A percentile compares a stretch with the other conserved stretches of the same genome.
Evolutionary conservation across 345 rosid genomes (phyloP).

Genomic region (Noccaea caerulescens): DNA sequence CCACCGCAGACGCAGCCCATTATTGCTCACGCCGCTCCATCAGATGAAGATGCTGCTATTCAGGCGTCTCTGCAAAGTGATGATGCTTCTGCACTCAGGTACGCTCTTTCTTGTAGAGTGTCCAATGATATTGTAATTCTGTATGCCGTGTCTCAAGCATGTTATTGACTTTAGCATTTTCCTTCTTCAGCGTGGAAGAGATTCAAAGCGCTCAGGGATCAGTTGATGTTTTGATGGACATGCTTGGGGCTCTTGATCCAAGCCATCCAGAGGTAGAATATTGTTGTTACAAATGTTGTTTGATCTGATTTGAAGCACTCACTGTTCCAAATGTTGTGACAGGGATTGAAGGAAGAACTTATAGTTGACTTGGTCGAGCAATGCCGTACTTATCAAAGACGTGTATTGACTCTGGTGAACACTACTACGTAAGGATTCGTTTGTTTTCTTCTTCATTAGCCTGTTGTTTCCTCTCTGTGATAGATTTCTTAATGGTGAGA

Average conservation of each 20-base stretch:
- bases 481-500: slow-evolving; percentile 36
- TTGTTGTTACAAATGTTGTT: slow-evolving; percentile 17
- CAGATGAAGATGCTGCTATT: slow-evolving; percentile 88
- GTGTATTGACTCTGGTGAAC: slow-evolving; percentile 83
- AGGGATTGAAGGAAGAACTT: slow-evolving; percentile 87
- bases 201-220: slow-evolving; percentile 74
- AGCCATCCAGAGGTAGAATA: slow-evolving; percentile 68
- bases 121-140: not conserved
- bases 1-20: slow-evolving; percentile 94
- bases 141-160: slow-evolving; percentile 9
- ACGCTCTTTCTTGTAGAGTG: slow-evolving; percentile 21
- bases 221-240: slow-evolving; percentile 79
- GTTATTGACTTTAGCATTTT: slow-evolving; percentile 18
- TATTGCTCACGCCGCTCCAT: slow-evolving; percentile 50
- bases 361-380: slow-evolving; percentile 91
- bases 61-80: slow-evolving; percentile 88
- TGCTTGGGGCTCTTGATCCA: slow-evolving; percentile 89
- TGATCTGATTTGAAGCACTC: slow-evolving; percentile 16
- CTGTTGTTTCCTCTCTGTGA: slow-evolving; percentile 7
- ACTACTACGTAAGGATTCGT: slow-evolving; percentile 60
- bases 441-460: slow-evolving; percentile 1
- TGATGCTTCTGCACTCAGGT: slow-evolving; percentile 92
- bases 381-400: slow-evolving; percentile 82
- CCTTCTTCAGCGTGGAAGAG: slow-evolving; percentile 62
- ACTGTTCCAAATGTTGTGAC: slow-evolving; percentile 40